Evolutionary conservation across 441 rosid species (phyloP), one percentile per base, ranked within the genome.

Genomic region (Rhodomyrtus psidioides): DNA sequence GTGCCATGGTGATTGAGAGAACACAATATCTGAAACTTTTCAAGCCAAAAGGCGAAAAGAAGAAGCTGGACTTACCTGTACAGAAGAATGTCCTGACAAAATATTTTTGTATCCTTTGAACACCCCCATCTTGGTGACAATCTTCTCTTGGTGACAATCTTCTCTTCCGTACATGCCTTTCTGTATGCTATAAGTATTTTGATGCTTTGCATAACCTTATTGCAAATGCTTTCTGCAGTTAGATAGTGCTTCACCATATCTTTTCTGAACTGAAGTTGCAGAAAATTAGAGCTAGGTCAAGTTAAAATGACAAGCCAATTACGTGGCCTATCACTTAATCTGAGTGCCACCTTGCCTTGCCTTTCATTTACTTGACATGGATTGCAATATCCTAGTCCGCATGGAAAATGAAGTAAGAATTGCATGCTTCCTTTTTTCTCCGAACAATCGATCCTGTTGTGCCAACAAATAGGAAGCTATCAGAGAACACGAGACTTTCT

Each of bases 11-110:
- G 81, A 87, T 58, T 21, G 85, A 83, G 76, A 89, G 79, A 54
- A 87, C 54, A 85, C 75, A 88, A 53, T 89, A 89, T 34, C 86
- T 53, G n/a, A 94, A 91, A 89, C 89, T 83, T 83, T 90, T 86
- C 85, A 94, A 90, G 88, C 93, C 89, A 79, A 92, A 91, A 88
- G 91, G 62, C 86, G 91, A 90, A 88, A 95, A 90, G 90, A 94
- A 91, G 92, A 96, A 91, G 92, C 91, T 96, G 84, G 98, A 95
- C 89, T 92, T 95, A 90, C 99, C 99, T 3, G 94, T 94, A 88
- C 99, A 97, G 94, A 95, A 94, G 94, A 97, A 97, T 91, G 94
- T 96, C 81, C 92, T 96, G 81, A 96, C 98, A 17, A 95, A 95
- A 89, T 96, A 96, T 88, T 97, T 97, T 89, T 95, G 99, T 97